Conservation (phyloP, 306 rosid species). For the Begonia peltatifolia region DNA sequence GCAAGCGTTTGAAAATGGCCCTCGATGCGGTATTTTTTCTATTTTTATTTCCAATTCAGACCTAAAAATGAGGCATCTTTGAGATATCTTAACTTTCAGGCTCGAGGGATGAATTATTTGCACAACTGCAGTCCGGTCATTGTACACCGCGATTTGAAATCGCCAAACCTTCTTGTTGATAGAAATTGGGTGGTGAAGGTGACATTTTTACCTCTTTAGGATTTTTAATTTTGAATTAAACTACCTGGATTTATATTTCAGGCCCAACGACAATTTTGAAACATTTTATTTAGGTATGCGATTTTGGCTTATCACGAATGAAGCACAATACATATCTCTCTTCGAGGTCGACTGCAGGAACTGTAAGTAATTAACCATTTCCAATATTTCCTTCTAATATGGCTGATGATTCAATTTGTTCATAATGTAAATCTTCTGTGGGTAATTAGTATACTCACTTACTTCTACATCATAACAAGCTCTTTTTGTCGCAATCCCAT, state of each 20-base stretch:
- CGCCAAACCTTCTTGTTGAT: slow-evolving; percentile 92
- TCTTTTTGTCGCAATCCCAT: slow-evolving; percentile 12
- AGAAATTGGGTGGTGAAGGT: slow-evolving; percentile 89
- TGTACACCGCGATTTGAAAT: slow-evolving; percentile 93
- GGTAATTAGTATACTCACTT: no score
- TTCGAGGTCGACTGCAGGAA: slow-evolving; percentile 96
- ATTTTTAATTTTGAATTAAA: background rate
- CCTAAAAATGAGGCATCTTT: slow-evolving; percentile 8
- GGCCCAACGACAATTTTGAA: slow-evolving; percentile 12
- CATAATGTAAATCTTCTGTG: background rate
- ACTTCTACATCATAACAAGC: slow-evolving; percentile 10
- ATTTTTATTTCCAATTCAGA: slow-evolving; percentile 9
- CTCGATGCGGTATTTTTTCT: slow-evolving; percentile 59
- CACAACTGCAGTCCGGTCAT: slow-evolving; percentile 67
- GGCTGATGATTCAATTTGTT: background rate
- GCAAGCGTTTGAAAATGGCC: slow-evolving; percentile 86
- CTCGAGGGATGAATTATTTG: slow-evolving; percentile 94
- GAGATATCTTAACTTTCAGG: slow-evolving; percentile 33
- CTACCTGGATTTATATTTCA: slow-evolving; percentile 3
- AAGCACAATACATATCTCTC: slow-evolving; percentile 93
- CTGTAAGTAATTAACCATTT: slow-evolving; percentile 34
- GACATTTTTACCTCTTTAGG: slow-evolving; percentile 5
- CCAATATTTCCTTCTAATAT: background rate
- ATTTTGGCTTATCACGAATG: slow-evolving; percentile 89
- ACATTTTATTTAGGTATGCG: slow-evolving; percentile 58